Percentiles rank a stretch among this genome's conserved stretches.
These are phyloP conservation scores for Hanseniaspora meyeri DNA, from an alignment of 805 yeast species.

Conservation along the genomic window DNA sequence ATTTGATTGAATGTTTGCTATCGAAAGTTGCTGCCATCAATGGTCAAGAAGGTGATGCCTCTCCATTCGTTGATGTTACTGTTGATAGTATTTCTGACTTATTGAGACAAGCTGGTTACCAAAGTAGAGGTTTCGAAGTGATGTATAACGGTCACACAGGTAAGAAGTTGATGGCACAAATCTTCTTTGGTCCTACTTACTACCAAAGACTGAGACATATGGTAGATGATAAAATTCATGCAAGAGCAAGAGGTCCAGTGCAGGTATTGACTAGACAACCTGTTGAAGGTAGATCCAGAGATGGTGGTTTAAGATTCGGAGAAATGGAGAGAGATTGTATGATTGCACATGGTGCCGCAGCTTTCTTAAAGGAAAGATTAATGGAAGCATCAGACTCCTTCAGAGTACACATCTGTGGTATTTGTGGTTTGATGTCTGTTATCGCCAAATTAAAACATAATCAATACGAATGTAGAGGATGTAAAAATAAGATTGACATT, in stretches of 20 bases:
- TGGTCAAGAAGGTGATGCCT: conserved; percentile 98
- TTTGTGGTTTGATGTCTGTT: conserved; percentile 96
- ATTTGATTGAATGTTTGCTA: conserved; percentile 92
- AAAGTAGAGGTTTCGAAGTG: conserved; percentile 95
- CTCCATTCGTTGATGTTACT: conserved; percentile 96
- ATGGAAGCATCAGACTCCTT: conserved; percentile 99
- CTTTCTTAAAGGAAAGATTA: conserved; percentile 90
- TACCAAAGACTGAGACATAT: conserved; percentile 97
- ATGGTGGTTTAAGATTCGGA: conserved; percentile 98
- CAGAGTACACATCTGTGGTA: conserved; percentile 95
- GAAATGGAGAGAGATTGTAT: conserved; percentile 99
- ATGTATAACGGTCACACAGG: conserved; percentile 99
- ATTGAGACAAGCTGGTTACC: conserved; percentile 90
- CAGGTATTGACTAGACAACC: conserved; percentile 97
- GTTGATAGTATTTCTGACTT: conserved; percentile 92
- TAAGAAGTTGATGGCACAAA: conserved; percentile 92
- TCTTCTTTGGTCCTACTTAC: conserved; percentile 98
- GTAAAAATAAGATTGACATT: conserved; percentile 96
- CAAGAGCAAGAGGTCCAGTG: conserved; percentile 98
- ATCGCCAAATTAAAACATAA: conserved; percentile 94
- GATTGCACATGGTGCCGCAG: conserved; percentile 99
- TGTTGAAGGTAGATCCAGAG: conserved; percentile 97
- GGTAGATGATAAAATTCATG: conserved; percentile 99
- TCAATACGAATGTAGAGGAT: conserved; percentile 96
- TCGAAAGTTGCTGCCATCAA: conserved; percentile 89